Evolutionary conservation across 306 rosid species (phyloP).

Genomic region (Herpetospermum pedunculosum): DNA sequence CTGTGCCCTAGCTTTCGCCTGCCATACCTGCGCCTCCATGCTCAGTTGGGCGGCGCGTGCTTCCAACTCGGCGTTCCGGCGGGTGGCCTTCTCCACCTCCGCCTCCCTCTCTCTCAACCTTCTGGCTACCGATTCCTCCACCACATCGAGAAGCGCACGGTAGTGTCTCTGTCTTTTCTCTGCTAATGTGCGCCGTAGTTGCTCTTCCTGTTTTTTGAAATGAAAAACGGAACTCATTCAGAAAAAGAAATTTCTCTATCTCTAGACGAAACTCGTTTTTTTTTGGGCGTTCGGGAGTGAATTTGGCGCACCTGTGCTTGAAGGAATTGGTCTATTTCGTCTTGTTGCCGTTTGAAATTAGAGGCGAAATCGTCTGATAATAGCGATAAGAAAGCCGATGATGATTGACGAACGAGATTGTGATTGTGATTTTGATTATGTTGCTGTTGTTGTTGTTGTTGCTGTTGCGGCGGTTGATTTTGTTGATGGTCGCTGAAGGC

Average conservation of each 20-base stretch:
- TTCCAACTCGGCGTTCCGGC: slow-evolving; percentile 64
- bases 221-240: not conserved
- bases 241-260: not conserved
- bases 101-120: slow-evolving; percentile 54
- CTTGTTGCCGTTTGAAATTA: slow-evolving; percentile 62
- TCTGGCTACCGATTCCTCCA: slow-evolving; percentile 50
- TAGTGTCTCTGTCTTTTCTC: slow-evolving; percentile 63
- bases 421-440: slow-evolving; percentile 1
- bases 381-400: slow-evolving; percentile 30
- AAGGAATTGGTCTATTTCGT: slow-evolving; percentile 67
- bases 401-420: slow-evolving; percentile 9
- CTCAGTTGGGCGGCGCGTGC: slow-evolving; percentile 84
- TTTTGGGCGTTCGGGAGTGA: not conserved
- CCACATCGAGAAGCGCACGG: slow-evolving; percentile 40
- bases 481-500: slow-evolving; percentile 54
- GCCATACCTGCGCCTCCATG: slow-evolving; percentile 71
- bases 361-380: slow-evolving; percentile 44
- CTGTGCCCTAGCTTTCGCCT: slow-evolving; percentile 61
- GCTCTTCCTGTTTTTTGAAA: slow-evolving; percentile 45
- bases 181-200: slow-evolving; percentile 43
- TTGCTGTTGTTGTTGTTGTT: not conserved
- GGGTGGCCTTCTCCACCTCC: slow-evolving; percentile 57
- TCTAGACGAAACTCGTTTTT: not conserved
- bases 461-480: slow-evolving; percentile 14
- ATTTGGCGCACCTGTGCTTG: slow-evolving; percentile 59